Evolutionary conservation across 495 filamentous ascomycete genomes (phyloP).

Genomic region (Clohesyomyces aquaticus): DNA sequence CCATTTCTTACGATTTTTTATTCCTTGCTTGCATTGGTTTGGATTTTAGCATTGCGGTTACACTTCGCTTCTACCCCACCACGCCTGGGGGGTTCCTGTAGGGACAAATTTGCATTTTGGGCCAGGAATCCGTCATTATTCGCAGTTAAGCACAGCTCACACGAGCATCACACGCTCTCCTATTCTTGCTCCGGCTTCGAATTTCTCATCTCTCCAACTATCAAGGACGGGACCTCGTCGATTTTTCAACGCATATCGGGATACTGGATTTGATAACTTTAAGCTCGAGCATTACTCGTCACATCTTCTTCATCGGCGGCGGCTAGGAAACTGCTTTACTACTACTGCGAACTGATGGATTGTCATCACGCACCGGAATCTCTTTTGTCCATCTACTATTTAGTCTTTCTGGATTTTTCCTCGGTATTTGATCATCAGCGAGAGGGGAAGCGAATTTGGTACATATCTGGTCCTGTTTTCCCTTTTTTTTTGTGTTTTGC

Average conservation of each 20-base stretch:
- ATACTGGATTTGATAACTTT: not conserved
- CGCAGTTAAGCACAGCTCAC: not conserved
- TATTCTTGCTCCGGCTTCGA: constrained; percentile 7
- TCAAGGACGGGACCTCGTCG: constrained; percentile 20
- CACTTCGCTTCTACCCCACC: constrained; percentile 16
- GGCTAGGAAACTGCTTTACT: constrained; percentile 11
- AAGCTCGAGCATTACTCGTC: constrained; percentile 23
- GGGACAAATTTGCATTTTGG: constrained; percentile 42
- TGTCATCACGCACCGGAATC: constrained; percentile 22
- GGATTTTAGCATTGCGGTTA: constrained; percentile 25
- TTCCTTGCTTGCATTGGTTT: constrained; percentile 31
- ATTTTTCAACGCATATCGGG: constrained; percentile 23
- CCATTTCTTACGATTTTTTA: constrained; percentile 11
- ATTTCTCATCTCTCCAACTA: constrained; percentile 4
- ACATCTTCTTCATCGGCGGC: not conserved
- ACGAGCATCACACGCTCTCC: constrained; percentile 24
- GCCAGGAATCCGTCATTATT: constrained; percentile 33
- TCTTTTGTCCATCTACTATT: constrained; percentile 23
- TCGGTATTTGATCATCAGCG: constrained; percentile 44
- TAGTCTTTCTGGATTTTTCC: constrained; percentile 38
- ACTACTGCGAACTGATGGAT: constrained; percentile 2
- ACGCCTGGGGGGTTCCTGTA: constrained; percentile 15
- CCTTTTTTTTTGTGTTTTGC: constrained; percentile 42
- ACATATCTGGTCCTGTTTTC: constrained; percentile 37
- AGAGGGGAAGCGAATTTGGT: constrained; percentile 48